Evolutionary conservation across 768 basidiomycete genomes (phyloP), one percentile per base, ranked within the genome.

Genomic region (Lentinula aciculospora): DNA sequence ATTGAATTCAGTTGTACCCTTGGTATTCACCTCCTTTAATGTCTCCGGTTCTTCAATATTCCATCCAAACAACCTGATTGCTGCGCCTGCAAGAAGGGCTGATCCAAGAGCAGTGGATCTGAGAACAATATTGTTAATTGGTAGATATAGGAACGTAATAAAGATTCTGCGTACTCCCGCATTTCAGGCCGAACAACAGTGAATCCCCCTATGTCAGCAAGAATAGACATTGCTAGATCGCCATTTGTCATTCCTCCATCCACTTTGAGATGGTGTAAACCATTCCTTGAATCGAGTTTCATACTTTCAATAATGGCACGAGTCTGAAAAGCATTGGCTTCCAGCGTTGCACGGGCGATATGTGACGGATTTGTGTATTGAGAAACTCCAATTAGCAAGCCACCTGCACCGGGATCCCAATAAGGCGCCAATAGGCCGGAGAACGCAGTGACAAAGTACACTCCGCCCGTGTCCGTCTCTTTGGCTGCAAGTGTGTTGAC

Each of bases 241-340:
- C 92, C 91, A 62, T 95, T 96, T 10, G 94, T 97, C 89, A 97
- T 95, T 15, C 94, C 94, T n/a, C 97, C 97, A 69, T 98, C 97
- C 34, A 99, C 96, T 69, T 89, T 95, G 61, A 99, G 84, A 64
- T 89, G 81, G 66, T 88, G 86, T 55, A 97, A 79, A 47, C 89
- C 85, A 4, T 78, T 76, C 15, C 81, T 81, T n/a, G 91, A 88
- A 73, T 99, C 96, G 55, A 89, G 74, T 68, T 90, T 87, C 89
- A 99, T 99, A 66, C 91, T 89, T 69, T 98, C 94, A 48, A 98
- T 81, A 64, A 99, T 92, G 7, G 93, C 97, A 58, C 90, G 84
- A 12, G 96, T 97, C 72, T 98, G 95, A 77, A 88, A 98, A 13
- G 94, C 94, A 59, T 91, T 96, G 23, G 97, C 95, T 71, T 98